These are phyloP conservation scores for Paramarasmius palmivorus DNA, from an alignment of 1,284 basidiomycete species.

Conservation along the genomic window DNA sequence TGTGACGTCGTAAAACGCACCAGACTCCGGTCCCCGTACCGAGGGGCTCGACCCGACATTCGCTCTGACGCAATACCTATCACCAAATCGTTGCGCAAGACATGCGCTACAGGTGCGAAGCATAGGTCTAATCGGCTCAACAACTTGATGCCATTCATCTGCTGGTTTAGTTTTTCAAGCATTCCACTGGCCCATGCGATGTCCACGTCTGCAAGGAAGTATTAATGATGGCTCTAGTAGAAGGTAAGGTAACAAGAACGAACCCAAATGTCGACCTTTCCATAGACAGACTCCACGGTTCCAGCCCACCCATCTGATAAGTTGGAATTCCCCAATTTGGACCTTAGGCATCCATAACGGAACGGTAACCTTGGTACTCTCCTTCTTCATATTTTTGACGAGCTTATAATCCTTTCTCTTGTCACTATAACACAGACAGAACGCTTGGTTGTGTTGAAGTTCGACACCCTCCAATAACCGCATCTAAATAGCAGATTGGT, in stretches of 20 bases:
- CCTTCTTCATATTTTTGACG: neutral
- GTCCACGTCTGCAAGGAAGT: slow-evolving; percentile 6
- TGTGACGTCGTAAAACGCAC: neutral
- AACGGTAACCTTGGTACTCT: neutral
- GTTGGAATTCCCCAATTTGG: slow-evolving; percentile 35
- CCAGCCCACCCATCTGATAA: slow-evolving; percentile 23
- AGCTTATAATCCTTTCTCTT: neutral
- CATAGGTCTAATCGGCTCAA: slow-evolving; percentile 40
- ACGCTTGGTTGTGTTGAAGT: neutral
- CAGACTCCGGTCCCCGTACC: slow-evolving; percentile 36
- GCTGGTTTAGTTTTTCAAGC: slow-evolving; percentile 29
- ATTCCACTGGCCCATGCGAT: slow-evolving; percentile 30
- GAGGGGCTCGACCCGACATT: slow-evolving; percentile 36
- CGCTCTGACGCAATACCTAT: slow-evolving; percentile 48
- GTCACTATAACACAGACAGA: neutral
- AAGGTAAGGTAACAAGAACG: too few relatives aligned
- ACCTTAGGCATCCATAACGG: slow-evolving; percentile 23
- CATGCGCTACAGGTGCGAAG: slow-evolving; percentile 44
- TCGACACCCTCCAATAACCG: neutral
- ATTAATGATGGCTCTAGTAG: neutral
- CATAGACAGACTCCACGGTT: slow-evolving; percentile 29
- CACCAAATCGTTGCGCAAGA: slow-evolving; percentile 36
- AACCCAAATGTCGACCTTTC: slow-evolving; percentile 31
- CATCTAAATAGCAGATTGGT: neutral
- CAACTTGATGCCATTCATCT: slow-evolving; percentile 33